Conservation (phyloP, 768 basidiomycete genomes). For the Phylloporus sp. region DNA sequence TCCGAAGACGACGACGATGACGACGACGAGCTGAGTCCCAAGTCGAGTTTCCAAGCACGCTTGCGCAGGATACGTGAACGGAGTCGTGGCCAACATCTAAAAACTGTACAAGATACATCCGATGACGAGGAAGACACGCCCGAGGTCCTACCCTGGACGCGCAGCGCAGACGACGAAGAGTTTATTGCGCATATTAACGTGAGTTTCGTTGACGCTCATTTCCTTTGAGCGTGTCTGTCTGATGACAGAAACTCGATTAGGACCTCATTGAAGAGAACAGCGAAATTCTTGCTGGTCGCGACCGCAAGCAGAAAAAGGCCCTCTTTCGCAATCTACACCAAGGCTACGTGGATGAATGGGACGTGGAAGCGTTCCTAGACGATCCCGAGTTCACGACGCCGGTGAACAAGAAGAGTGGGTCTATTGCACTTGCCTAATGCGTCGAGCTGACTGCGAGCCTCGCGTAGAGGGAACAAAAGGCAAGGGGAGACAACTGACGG, state of each 20-base stretch:
- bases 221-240: not conserved
- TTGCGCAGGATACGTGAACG: constrained; percentile 30
- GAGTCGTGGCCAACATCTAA: constrained; percentile 13
- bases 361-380: constrained; percentile 26
- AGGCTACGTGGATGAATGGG: constrained; percentile 47
- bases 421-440: not conserved
- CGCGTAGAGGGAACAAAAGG: constrained; percentile 30
- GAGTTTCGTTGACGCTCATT: constrained; percentile 11
- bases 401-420: constrained; percentile 46
- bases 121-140: constrained; percentile 26
- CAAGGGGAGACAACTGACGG: constrained; percentile 7
- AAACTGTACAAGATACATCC: constrained; percentile 8
- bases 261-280: constrained; percentile 56
- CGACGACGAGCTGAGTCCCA: constrained; percentile 33
- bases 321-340: constrained; percentile 57
- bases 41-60: constrained; percentile 33
- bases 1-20: constrained; percentile 34
- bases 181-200: constrained; percentile 55
- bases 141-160: constrained; percentile 24
- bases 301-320: constrained; percentile 48
- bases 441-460: not conserved
- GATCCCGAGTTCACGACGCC: constrained; percentile 20
- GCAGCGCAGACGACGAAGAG: constrained; percentile 55
- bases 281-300: constrained; percentile 39
- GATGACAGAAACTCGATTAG: constrained; percentile 41